These are phyloP conservation scores for Berberis vulgaris DNA, from an alignment of 164 flowering plant genomes.

Conservation along the genomic window DNA sequence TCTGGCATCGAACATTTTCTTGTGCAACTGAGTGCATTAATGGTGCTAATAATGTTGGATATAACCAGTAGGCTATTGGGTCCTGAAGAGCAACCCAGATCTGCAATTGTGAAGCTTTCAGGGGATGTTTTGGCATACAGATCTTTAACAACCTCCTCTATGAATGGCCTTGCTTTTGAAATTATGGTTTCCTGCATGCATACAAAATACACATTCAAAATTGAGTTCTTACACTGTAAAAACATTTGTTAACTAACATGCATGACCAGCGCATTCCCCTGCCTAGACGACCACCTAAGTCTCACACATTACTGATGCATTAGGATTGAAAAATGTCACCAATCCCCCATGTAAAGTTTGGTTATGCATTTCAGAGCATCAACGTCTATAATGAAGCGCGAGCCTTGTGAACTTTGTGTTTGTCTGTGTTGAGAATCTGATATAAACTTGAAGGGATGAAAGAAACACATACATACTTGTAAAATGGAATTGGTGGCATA, in stretches of 20 bases:
- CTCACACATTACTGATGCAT: no score
- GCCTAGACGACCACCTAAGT: background rate
- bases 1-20: constrained; percentile 20
- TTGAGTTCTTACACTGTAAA: background rate
- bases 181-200: constrained; percentile 34
- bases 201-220: background rate
- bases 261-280: background rate
- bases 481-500: constrained; percentile 36
- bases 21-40: constrained; percentile 10
- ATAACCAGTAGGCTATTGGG: constrained; percentile 46
- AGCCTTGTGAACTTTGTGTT: no score
- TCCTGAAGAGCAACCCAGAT: constrained; percentile 73
- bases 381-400: no score
- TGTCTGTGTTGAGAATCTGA: no score
- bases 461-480: constrained; percentile 24
- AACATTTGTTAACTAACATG: background rate
- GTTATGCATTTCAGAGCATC: background rate
- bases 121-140: constrained; percentile 17
- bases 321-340: no score
- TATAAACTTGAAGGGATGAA: background rate
- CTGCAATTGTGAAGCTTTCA: constrained; percentile 33
- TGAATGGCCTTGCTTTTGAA: constrained; percentile 26
- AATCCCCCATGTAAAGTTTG: no score
- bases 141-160: constrained; percentile 28
- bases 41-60: constrained; percentile 24